Base-by-base conservation (phyloP, 768 basidiomycete species). In the Wakefieldia striispora region DNA sequence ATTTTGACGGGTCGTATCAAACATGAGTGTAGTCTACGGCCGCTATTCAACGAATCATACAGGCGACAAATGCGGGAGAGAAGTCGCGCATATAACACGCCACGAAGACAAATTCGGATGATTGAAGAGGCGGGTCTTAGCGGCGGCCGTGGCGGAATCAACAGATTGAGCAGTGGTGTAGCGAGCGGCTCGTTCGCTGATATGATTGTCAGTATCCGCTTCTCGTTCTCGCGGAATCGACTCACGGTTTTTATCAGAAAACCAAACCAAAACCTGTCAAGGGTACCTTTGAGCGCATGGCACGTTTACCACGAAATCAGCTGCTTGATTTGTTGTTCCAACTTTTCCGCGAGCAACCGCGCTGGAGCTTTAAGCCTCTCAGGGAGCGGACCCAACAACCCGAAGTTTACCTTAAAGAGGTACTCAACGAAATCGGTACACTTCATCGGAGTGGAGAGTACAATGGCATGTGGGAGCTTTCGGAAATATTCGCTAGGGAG, bases 271-370 rank as follows among this genome's bases (percentile, higher is more conserved):
- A 86, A 64, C 76, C 73, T 2, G 66, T 75, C 16, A 88, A 89
- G 57, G 86, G 86, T 24, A 72, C 79, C 13, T 88, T 88, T 71
- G 91, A 94, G 68, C 87, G 89, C 57, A 88, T 90, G 81, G 86
- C 88, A n/a, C 89, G 94, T 64, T 84, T 97, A 70, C 91, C 91
- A 6, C 78, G 86, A 47, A 88, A 92, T 70, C 88, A 95, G 62
- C 79, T 97, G 8, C 76, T 92, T 66, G 91, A 97, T 66, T 71
- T 86, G 47, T 76, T 97, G 36, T 95, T 95, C 70, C 58, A 70
- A 2, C 74, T 84, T 6, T 97, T 95, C 75, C 78, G 81, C 51
- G 83, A 91, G 52, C 78, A 78, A 38, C 79, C 84, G n/a, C 83
- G 82, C 43, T 97, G 93, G 93, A 75, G 81, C 50, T 83, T 93